These are phyloP conservation scores for Trypanosoma platydactyli DNA, from an alignment of 208 protist species.

Conservation along the genomic window DNA sequence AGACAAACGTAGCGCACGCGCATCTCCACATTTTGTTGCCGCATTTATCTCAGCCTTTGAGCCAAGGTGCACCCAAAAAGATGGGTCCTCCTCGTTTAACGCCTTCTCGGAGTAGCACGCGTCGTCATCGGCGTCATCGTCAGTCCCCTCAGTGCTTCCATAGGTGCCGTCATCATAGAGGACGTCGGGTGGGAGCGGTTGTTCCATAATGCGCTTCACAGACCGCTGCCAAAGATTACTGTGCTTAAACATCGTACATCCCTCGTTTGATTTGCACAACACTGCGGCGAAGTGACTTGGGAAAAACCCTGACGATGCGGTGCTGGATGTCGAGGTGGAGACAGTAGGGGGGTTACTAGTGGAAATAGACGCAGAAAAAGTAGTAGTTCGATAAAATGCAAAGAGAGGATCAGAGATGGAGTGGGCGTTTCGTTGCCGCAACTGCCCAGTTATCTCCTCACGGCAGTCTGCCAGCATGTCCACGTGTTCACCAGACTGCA, in stretches of 20 bases:
- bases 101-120: conserved; percentile 11
- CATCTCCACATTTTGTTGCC: background rate
- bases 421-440: conserved; percentile 33
- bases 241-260: conserved; percentile 79
- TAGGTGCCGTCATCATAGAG: conserved; percentile 55
- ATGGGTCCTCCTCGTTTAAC: conserved; percentile 28
- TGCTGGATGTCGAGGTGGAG: background rate
- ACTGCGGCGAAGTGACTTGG: conserved; percentile 81
- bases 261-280: conserved; percentile 73
- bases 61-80: conserved; percentile 18
- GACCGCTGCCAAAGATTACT: conserved; percentile 81
- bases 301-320: conserved; percentile 49
- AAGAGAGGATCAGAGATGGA: conserved; percentile 47
- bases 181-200: conserved; percentile 74
- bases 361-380: conserved; percentile 39
- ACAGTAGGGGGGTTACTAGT: conserved; percentile 29
- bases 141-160: conserved; percentile 35
- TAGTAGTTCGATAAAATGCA: conserved; percentile 21
- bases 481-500: conserved; percentile 45
- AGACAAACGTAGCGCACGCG: conserved; percentile 3
- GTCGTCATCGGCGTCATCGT: conserved; percentile 51
- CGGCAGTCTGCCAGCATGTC: conserved; percentile 13
- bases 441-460: conserved; percentile 20
- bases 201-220: conserved; percentile 60
- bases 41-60: background rate